Evolutionary conservation across 148 eudicot genomes (phyloP), one percentile per base, ranked within the genome.

Genomic region (Rhododendron simsii): DNA sequence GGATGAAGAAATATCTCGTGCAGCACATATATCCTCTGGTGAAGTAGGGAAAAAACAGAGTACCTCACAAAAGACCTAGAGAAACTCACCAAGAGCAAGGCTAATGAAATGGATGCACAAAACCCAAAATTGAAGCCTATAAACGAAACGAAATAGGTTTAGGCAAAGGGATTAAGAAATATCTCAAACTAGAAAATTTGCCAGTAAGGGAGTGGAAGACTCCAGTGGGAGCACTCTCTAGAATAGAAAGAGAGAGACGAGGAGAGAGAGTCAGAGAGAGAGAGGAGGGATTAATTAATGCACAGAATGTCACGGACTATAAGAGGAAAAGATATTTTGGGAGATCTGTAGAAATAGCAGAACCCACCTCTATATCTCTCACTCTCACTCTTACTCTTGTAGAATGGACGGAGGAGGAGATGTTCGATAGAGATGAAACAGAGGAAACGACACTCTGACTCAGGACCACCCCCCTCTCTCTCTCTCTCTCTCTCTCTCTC

Each of bases 401-500:
- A 77, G 82, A 85, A 78, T 83, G 89, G 82, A 89, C 71, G 44
- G 83, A 65, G 33, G 61, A 51, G 41, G 81, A 39, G 26, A 47
- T 73, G 65, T 28, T 82, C 26, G 89, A 86, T 84, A 78, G 87
- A 88, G 85, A 87, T 55, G 87, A 90, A 88, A 80, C 89, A 86
- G 93, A 86, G 89, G 84, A 89, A 89, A 88, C 33, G 94, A 92
- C 92, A 90, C 73, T 74, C 47, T 10, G n/a, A 28, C 15, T 12
- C 44, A 86, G 92, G 94, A 91, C 95, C 94, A 92, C 94, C 83
- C 76, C 82, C 77, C n/a, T n/a, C n/a, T n/a, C n/a, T n/a, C n/a
- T n/a, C n/a, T n/a, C n/a, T n/a, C n/a, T n/a, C n/a, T n/a, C n/a
- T n/a, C n/a, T 81, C 81, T 84, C 41, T 76, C 81, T 78, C 55